Conservation (phyloP, 805 yeast species). For the Candida bentonensis region DNA sequence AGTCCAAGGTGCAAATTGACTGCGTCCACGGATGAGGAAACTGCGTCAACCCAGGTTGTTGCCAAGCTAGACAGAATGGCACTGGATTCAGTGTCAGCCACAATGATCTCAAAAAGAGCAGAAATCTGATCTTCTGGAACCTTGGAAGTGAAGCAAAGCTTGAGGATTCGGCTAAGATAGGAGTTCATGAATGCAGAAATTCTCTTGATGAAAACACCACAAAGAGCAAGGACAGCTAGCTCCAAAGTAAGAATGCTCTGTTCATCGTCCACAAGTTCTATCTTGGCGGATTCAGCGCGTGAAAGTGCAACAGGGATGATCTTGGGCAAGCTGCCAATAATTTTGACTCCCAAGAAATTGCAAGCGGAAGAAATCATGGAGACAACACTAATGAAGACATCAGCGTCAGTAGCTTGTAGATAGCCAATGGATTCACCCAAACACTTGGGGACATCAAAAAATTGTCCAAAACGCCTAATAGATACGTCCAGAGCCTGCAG, state of each 20-base stretch:
- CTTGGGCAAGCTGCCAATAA: slow-evolving; percentile 73
- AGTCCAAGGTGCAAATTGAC: slow-evolving; percentile 59
- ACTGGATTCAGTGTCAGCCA: slow-evolving; percentile 53
- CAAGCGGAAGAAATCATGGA: slow-evolving; percentile 58
- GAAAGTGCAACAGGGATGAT: slow-evolving; percentile 47
- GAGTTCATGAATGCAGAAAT: slow-evolving; percentile 77
- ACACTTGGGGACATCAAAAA: slow-evolving; percentile 16
- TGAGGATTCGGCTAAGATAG: slow-evolving; percentile 47
- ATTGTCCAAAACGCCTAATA: neutral
- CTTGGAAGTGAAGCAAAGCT: slow-evolving; percentile 27
- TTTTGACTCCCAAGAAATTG: slow-evolving; percentile 68
- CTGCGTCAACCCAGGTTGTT: slow-evolving; percentile 42
- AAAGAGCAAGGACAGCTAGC: slow-evolving; percentile 53
- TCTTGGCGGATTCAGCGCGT: neutral
- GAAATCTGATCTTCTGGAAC: slow-evolving; percentile 45
- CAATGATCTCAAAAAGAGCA: slow-evolving; percentile 36
- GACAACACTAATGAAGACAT: slow-evolving; percentile 58
- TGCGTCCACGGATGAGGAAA: slow-evolving; percentile 23
- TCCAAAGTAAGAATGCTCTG: slow-evolving; percentile 34
- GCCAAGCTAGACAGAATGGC: slow-evolving; percentile 48
- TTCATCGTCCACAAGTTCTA: slow-evolving; percentile 41
- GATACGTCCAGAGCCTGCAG: neutral
- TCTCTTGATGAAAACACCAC: slow-evolving; percentile 63
- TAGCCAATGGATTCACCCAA: slow-evolving; percentile 26
- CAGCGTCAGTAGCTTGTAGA: slow-evolving; percentile 27